Base-by-base conservation (phyloP, 1,284 basidiomycete genomes). In the Peniophora sp. region DNA sequence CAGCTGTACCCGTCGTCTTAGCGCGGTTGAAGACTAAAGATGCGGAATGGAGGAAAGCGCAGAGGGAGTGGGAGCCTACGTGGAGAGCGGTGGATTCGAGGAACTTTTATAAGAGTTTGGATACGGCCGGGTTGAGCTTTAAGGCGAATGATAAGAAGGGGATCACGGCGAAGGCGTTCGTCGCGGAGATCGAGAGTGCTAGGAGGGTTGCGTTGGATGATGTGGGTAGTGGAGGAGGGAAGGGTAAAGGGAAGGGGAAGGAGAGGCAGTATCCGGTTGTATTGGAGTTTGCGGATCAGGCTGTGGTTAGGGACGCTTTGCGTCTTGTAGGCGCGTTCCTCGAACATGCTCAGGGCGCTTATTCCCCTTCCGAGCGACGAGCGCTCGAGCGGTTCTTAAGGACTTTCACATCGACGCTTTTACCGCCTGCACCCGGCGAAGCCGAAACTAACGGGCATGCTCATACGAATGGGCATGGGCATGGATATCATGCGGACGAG, bases 81-180 rank as follows among this genome's bases (percentile, higher is more conserved):
- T 99, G 97, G 97, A 79, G 94, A 52, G 96, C 98, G 67, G 89
- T 97, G 44, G 96, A 98, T 62, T 87, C 86, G 52, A 92, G 93
- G 69, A 98, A 98, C 72, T 98, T 96, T 66, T 95, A 95, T 80
- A 97, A 97, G 73, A 89, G 89, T 43, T 80, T 98, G 52, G 97
- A 99, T 65, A 93, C 97, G 64, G 95, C 98, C 64, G 94, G 93
- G 3, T 89, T 93, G 63, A 85, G 81, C 56, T 97, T 97, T 83
- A 98, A 98, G 73, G 77, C 79, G 45, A 92, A 91, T 64, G 97
- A 99, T 74, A 98, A 97, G 79, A 97, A 97, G 74, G 83, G 81
- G 49, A 89, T 97, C 63, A 96, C 92, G 3, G 78, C 87, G 46
- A 98, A 96, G 70, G 77, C 86, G 55, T 89, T 99, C 61, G 83